Evolutionary conservation across 2,329 filamentous ascomycete species (phyloP), one percentile per base, ranked within the genome.

Genomic region (Trichoderma koningii): DNA sequence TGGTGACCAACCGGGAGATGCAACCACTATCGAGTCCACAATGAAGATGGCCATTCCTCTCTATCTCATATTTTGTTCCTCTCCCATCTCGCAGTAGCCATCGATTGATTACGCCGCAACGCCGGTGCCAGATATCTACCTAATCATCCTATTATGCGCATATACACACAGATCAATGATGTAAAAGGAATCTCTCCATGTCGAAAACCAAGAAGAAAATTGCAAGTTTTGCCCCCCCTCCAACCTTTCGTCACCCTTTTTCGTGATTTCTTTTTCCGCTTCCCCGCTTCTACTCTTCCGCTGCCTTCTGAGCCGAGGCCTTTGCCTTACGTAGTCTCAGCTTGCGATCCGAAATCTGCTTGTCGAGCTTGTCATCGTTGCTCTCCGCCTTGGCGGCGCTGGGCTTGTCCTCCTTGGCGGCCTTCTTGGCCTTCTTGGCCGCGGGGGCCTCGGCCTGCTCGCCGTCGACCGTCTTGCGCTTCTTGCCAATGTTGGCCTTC

Each of bases 401-500:
- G 23, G 76, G 75, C 67, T 75, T 57, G 59, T 71, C 68, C 66
- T 73, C 73, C 70, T 75, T 74, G 53, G 74, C 30, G 7, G 19
- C 52, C 44, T 63, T 63, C 42, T 55, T 71, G 70, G 76, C 75
- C 69, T 78, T 82, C 68, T 79, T 79, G 50, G 72, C 69, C 1
- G 70, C 73, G 44, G 72, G 69, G 47, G 82, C 79, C 74, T 84
- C 83, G 38, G 73, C 72, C 74, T 80, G 81, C 71, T 82, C 73
- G 30, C 73, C 76, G 57, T 74, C 76, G 60, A 82, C 71, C 1
- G 82, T 79, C 79, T 87, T 87, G 69, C 85, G 81, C 81, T 86
- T 86, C 85, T 90, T 91, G 72, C 85, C 85, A 42, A 87, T 78
- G 73, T 87, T 87, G 70, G 84, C 77, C 78, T 84, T 85, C 68